Evolutionary conservation across 179 eudicot species (phyloP).

Genomic region (Camellia oleifera): DNA sequence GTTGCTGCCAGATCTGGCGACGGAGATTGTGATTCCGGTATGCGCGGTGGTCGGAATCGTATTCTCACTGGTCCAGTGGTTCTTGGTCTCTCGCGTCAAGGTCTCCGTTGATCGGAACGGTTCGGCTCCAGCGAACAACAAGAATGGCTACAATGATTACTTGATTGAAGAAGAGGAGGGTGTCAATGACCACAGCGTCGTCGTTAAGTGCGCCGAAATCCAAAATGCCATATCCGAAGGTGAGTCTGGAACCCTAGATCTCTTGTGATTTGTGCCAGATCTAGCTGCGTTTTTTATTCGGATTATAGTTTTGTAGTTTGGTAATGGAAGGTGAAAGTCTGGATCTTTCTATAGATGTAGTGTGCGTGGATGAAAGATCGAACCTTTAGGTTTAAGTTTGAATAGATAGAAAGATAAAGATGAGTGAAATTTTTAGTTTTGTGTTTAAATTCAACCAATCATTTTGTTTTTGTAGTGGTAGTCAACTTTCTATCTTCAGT

Average conservation of each 20-base stretch:
- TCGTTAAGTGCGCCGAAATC: slow-evolving; percentile 70
- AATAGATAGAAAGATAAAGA: neutral
- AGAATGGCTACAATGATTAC: slow-evolving; percentile 42
- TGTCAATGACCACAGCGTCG: slow-evolving; percentile 41
- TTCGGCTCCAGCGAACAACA: slow-evolving; percentile 13
- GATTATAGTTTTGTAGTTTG: slow-evolving; percentile 45
- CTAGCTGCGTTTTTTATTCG: slow-evolving; percentile 19
- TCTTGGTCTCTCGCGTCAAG: slow-evolving; percentile 55
- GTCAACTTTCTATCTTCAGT: neutral
- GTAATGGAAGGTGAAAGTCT: slow-evolving; percentile 20
- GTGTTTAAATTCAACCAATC: neutral
- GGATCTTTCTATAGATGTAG: neutral
- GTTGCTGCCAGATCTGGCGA: slow-evolving; percentile 57
- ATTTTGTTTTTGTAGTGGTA: neutral
- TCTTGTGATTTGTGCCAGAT: neutral
- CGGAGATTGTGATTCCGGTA: slow-evolving; percentile 56
- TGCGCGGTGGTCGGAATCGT: slow-evolving; percentile 62
- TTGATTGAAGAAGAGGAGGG: slow-evolving; percentile 81
- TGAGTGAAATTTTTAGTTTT: neutral
- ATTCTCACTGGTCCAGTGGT: slow-evolving; percentile 63
- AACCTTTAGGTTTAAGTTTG: slow-evolving; percentile 24
- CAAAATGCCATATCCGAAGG: slow-evolving; percentile 81
- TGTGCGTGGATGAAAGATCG: neutral
- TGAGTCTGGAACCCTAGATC: slow-evolving; percentile 13
- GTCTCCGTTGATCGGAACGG: slow-evolving; percentile 30